A percentile compares a stretch with the other conserved stretches of the same genome.
These are phyloP conservation scores for Aspergillus novoparasiticus DNA, from an alignment of 2,329 filamentous ascomycete genomes.

Conservation along the genomic window DNA sequence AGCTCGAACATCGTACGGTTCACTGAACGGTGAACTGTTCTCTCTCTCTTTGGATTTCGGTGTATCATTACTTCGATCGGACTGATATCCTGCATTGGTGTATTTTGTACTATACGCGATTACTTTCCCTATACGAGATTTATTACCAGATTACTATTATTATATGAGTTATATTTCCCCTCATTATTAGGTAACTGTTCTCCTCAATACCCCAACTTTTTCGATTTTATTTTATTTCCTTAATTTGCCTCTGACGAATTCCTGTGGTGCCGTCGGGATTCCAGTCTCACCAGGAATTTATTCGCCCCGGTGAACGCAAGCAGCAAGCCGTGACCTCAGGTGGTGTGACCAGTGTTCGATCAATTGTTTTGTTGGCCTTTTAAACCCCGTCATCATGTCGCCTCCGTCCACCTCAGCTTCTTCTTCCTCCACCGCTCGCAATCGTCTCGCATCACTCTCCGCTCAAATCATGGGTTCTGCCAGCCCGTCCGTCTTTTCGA, in stretches of 20 bases:
- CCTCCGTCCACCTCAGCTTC: conserved; percentile 11
- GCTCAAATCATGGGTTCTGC: conserved; percentile 67
- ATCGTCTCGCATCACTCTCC: conserved; percentile 38
- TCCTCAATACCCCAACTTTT: conserved; percentile 3
- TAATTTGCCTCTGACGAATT: conserved; percentile 4
- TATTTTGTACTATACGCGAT: background rate
- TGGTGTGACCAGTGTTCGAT: conserved; percentile 24
- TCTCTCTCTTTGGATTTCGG: background rate
- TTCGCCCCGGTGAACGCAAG: conserved; percentile 38
- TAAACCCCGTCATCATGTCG: conserved; percentile 19
- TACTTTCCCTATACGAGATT: background rate
- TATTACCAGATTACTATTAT: background rate
- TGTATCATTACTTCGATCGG: background rate
- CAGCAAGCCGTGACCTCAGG: conserved; percentile 28
- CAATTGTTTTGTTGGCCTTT: conserved; percentile 13
- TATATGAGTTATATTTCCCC: conserved; percentile 8
- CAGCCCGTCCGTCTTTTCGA: conserved; percentile 69
- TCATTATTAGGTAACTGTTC: conserved; percentile 5
- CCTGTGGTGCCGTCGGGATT: conserved; percentile 4
- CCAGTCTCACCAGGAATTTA: conserved; percentile 8
- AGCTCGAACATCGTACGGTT: background rate
- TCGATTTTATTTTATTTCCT: too few species aligned
- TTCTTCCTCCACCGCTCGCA: conserved; percentile 23
- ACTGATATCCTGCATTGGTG: background rate
- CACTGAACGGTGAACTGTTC: background rate